Base-by-base conservation (phyloP, 495 filamentous ascomycete species). In the Penicillium daleae region DNA sequence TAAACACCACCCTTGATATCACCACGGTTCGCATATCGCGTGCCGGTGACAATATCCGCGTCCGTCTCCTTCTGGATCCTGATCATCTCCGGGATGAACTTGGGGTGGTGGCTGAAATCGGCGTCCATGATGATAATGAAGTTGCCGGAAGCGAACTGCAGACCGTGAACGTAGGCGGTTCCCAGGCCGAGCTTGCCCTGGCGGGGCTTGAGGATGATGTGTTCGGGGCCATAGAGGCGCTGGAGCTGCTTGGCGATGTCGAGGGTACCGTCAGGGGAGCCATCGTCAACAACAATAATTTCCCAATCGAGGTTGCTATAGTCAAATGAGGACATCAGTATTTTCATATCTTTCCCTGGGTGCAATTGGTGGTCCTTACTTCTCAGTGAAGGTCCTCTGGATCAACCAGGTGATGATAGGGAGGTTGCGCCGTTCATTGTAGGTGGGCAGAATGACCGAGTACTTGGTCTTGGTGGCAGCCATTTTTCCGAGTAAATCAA, bases 81-180 rank as follows among this genome's bases (percentile, higher is more conserved):
- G 63, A 97, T 91, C 92, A 97, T 96, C 69, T 89, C 80, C 58
- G 91, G 86, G 72, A 97, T 92, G 83, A 96, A 97, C 80, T 96
- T 96, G 71, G 93, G 93, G 79, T 99, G 95, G 82, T 99, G 96
- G 71, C 87, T 91, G 86, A 99, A 99, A 78, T 99, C 95, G 76
- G 95, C 95, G 81, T 99, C 95, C 95, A 99, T 98, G 83, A 99
- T 99, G 82, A 99, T 91, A 61, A 99, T 89, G 76, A 86, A 98
- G 83, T 93, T 97, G 64, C 95, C 95, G 24, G 87, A 91, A 37
- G 82, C 89, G 72, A 87, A 97, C 71, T 93, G 83, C 56, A 98
- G 83, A 42, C 95, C 95, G 75, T 99, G 93, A 46, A 98, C 90
- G 80, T 99, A 99, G 10, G 96, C 95, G 3, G 95, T 98, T 59